Evolutionary conservation across 2,329 filamentous ascomycete species (phyloP).

Genomic region (Blumeria graminis): DNA sequence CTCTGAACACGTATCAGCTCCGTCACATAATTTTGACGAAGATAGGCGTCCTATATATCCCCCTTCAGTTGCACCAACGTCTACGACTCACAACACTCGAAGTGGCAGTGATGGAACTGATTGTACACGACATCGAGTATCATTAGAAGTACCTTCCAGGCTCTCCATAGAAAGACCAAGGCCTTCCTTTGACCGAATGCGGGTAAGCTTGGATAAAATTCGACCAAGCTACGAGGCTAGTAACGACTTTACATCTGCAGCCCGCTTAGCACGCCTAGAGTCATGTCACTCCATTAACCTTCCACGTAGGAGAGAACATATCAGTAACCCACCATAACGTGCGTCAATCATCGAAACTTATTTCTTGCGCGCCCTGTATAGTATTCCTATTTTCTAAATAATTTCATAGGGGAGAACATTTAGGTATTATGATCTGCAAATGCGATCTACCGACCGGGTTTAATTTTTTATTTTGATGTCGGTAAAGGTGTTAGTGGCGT

Average conservation of each 20-base stretch:
- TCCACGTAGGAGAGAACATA: conserved; percentile 8
- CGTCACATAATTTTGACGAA: conserved; percentile 49
- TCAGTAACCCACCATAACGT: conserved; percentile 5
- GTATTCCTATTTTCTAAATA: conserved; percentile 14
- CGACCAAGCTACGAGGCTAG: conserved; percentile 43
- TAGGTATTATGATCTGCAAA: conserved; percentile 24
- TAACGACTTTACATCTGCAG: conserved; percentile 77
- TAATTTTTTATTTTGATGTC: conserved; percentile 7
- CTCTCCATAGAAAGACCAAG: conserved; percentile 33
- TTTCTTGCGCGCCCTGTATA: conserved; percentile 7
- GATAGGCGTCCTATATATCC: conserved; percentile 85
- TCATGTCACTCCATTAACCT: conserved; percentile 27
- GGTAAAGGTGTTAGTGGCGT: conserved; percentile 12
- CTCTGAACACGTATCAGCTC: conserved; percentile 31
- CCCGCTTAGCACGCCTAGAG: conserved; percentile 63
- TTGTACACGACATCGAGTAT: conserved; percentile 34
- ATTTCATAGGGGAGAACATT: conserved; percentile 16
- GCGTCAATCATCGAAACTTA: too few species aligned
- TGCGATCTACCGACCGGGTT: conserved; percentile 21
- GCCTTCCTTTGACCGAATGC: conserved; percentile 71
- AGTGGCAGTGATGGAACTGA: conserved; percentile 88
- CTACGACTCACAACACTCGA: conserved; percentile 50
- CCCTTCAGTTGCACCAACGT: conserved; percentile 58
- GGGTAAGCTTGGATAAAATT: conserved; percentile 2
- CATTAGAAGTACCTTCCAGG: conserved; percentile 13